Conservation (phyloP, 768 basidiomycete species). For the Gloeopeniophorella convolvens region DNA sequence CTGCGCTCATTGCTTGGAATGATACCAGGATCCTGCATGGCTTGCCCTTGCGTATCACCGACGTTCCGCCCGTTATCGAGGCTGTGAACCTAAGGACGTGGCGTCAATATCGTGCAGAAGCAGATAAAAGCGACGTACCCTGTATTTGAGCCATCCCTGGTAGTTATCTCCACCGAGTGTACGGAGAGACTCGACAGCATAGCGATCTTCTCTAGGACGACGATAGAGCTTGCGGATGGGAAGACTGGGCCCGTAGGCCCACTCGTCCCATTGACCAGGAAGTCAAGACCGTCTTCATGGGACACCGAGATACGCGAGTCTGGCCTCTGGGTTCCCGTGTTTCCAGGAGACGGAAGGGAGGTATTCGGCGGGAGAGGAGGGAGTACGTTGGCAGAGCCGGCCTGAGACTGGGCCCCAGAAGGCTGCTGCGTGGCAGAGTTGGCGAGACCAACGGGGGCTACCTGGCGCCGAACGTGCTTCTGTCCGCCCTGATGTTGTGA, state of each 20-base stretch:
- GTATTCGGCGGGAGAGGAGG: not conserved
- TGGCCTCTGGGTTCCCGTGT: not conserved
- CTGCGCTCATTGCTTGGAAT: not conserved
- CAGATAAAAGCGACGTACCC: not conserved
- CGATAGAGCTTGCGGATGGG: not conserved
- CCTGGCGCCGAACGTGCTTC: constrained; percentile 2
- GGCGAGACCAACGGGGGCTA: not conserved
- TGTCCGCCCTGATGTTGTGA: not conserved
- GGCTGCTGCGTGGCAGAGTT: not conserved
- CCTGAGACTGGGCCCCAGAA: not conserved
- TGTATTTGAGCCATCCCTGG: not conserved
- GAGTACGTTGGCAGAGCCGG: not conserved
- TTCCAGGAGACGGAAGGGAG: not conserved
- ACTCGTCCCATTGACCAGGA: not conserved
- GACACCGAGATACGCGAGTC: constrained; percentile 4
- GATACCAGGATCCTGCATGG: not conserved
- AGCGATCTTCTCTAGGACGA: not conserved
- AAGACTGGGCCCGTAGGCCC: not conserved
- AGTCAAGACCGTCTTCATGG: constrained; percentile 6
- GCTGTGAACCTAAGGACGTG: constrained; percentile 1
- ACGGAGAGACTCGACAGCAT: not conserved
- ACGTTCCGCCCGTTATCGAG: not conserved
- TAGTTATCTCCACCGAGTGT: not conserved
- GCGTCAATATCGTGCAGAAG: not conserved
- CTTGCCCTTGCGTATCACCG: not conserved